Conservation (phyloP, 768 basidiomycete genomes). For the Cystobasidium onofrii region DNA sequence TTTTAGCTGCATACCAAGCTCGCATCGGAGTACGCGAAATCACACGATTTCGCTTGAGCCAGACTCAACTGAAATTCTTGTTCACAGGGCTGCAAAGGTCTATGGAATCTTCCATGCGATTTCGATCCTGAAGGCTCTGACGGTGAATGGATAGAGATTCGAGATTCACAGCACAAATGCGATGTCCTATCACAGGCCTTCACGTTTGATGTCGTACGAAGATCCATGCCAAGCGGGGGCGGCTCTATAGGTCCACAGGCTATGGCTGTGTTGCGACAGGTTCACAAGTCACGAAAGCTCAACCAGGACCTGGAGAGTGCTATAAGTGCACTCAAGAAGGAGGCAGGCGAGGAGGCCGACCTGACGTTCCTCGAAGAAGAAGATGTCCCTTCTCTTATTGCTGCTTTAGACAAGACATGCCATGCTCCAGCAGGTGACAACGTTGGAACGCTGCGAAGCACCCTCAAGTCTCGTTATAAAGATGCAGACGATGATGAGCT, state of each 20-base stretch:
- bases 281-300: background rate
- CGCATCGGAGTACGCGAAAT: constrained; percentile 9
- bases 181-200: background rate
- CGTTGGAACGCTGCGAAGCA: background rate
- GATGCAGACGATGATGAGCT: background rate
- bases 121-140: background rate
- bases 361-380: background rate
- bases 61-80: background rate
- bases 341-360: background rate
- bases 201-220: background rate
- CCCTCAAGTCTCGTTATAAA: background rate
- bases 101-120: background rate
- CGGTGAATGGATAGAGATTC: constrained; percentile 7
- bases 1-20: constrained; percentile 10
- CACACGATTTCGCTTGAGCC: too few species aligned
- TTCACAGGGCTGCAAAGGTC: constrained; percentile 3
- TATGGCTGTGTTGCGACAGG: background rate
- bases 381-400: background rate
- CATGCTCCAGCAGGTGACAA: background rate
- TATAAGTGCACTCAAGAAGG: background rate
- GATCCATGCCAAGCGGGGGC: background rate
- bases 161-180: constrained; percentile 5
- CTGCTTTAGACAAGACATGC: background rate
- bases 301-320: background rate
- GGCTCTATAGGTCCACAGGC: background rate